Evolutionary conservation across 2,329 filamentous ascomycete species (phyloP), one percentile per base, ranked within the genome.

Genomic region (Mycosphaerella sp.): DNA sequence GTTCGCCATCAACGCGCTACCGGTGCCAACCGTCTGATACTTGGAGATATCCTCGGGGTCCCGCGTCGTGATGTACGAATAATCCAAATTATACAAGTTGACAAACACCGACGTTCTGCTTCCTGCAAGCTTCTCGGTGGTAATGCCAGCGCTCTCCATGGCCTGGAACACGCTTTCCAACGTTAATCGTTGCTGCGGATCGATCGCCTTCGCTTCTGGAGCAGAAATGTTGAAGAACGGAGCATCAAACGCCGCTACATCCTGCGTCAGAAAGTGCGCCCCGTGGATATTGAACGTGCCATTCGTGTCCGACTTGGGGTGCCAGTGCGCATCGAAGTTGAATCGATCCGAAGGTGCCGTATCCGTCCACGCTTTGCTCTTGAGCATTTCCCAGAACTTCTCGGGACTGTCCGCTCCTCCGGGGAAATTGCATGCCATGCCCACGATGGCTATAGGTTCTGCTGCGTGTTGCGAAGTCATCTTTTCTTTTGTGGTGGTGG

Each of bases 1-100:
- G 42, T 64, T 64, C 14, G 54, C 39, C 7, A 60, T 39, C 23
- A 62, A 51, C n/a, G 23, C 21, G 11, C 9, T 14, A 6, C 26
- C 34, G 1, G 29, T 31, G 14, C 48, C 42, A n/a, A 23, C 14
- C 0, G 48, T 41, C 10, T 40, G 38, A 11, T 45, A 45, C 17
- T 36, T 45, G 7, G 41, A 45, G 1, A 17, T 45, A 11, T 40
- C 45, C 12, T 14, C 9, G 1, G 14, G n/a, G 40, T 50, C 48
- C 21, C 21, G 21, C 21, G 21, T 21, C 21, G 21, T 21, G 21
- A 21, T 21, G 21, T 21, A 21, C 21, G 21, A 21, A 21, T 21
- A 21, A 21, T 21, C 21, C 21, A 21, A 4, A 21, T 21, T 21
- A 4, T 21, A 21, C 21, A 21, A 21, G 21, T 21, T 21, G 21